phyloP scores from a whole-genome alignment of 2,329 filamentous ascomycete genomes.

The Cylindrodendrum hubeiense region DNA sequence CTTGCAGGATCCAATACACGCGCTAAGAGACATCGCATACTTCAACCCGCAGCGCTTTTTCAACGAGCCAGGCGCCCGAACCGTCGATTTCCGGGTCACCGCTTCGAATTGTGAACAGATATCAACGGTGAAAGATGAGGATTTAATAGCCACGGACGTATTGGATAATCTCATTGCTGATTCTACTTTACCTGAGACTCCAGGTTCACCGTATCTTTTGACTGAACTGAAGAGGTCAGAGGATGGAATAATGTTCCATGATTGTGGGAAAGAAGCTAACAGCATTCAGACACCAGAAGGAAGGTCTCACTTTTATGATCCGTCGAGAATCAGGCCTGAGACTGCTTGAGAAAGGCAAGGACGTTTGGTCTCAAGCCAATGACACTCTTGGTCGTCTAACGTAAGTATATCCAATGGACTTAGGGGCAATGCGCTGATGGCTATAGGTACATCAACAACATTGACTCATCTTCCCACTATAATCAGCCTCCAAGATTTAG shows the following conservation, averaged over 20 bases:
- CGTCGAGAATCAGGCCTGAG: neutral
- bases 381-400: neutral
- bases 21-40: neutral
- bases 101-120: neutral
- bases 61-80: neutral
- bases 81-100: neutral
- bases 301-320: constrained; percentile 9
- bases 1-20: constrained; percentile 3
- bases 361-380: neutral
- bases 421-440: neutral
- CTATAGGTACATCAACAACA: constrained; percentile 10
- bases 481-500: neutral
- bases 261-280: neutral
- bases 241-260: neutral
- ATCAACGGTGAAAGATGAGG: neutral
- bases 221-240: constrained; percentile 5
- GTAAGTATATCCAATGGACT: neutral
- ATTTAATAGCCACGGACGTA: neutral
- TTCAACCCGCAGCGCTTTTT: constrained; percentile 14
- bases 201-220: neutral
- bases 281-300: constrained; percentile 1
- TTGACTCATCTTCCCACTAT: constrained; percentile 1
- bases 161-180: neutral
- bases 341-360: neutral
- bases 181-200: neutral